These are phyloP conservation scores for Puccinia coronata DNA, from an alignment of 1,284 basidiomycete genomes.

Conservation along the genomic window DNA sequence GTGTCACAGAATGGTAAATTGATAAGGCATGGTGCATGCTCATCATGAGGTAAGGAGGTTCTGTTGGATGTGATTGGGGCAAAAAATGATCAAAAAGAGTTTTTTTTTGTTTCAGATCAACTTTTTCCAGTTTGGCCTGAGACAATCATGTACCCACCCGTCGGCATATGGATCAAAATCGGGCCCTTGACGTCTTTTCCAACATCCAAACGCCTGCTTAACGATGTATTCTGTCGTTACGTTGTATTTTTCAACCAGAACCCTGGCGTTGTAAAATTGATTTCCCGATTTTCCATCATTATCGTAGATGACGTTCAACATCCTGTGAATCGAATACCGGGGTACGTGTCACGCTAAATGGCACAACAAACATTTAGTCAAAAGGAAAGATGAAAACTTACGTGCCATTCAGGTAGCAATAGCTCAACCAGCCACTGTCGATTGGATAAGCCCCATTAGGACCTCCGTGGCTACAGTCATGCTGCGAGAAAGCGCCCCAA, in stretches of 20 bases:
- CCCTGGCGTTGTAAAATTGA: neutral
- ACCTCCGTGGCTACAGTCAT: neutral
- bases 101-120: neutral
- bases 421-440: conserved; percentile 21
- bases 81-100: neutral
- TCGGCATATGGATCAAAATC: conserved; percentile 16
- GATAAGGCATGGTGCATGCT: neutral
- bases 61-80: neutral
- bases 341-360: neutral
- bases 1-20: conserved; percentile 2
- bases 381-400: neutral
- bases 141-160: conserved; percentile 11
- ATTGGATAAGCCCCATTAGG: neutral
- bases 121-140: too few species aligned
- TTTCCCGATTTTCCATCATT: conserved; percentile 11
- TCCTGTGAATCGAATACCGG: neutral
- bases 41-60: neutral
- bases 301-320: conserved; percentile 11
- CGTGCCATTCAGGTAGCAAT: conserved; percentile 1
- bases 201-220: neutral
- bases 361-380: too few species aligned
- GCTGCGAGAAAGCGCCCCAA: neutral
- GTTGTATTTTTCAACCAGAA: neutral
- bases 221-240: conserved; percentile 2
- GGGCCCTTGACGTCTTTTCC: neutral